A percentile compares a stretch with the other conserved stretches of the same genome.
These are phyloP conservation scores for Marsdenia floribunda DNA, from an alignment of 257 asterid genomes.

Conservation along the genomic window DNA sequence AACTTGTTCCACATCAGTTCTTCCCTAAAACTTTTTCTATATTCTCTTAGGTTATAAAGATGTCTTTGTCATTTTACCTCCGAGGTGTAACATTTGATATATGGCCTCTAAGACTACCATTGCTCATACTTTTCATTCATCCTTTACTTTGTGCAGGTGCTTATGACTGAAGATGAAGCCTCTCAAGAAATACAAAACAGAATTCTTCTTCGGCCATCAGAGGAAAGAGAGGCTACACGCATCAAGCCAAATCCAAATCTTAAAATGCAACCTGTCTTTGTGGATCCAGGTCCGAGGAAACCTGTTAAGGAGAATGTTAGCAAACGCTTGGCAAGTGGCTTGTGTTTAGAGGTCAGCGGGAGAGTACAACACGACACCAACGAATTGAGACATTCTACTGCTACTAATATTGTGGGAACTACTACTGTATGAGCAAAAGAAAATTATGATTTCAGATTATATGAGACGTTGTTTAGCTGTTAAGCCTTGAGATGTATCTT, in stretches of 20 bases:
- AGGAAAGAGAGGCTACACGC: constrained; percentile 53
- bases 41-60: not conserved
- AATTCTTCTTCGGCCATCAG: constrained; percentile 53
- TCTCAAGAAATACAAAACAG: constrained; percentile 58
- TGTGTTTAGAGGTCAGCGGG: constrained; percentile 92
- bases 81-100: not conserved
- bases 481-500: not conserved
- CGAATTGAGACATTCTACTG: constrained; percentile 25
- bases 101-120: not conserved
- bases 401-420: not conserved
- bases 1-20: not conserved
- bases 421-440: not conserved
- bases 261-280: constrained; percentile 68
- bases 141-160: constrained; percentile 48
- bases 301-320: constrained; percentile 34
- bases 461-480: not conserved
- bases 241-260: constrained; percentile 73
- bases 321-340: constrained; percentile 37
- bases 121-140: not conserved
- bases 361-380: constrained; percentile 66
- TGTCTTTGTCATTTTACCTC: not conserved
- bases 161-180: constrained; percentile 73
- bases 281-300: constrained; percentile 68
- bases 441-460: not conserved
- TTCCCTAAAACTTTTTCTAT: not conserved